Conservation (phyloP, 192 early-diverging fungal genomes). For the Rhizophlyctis rosea region DNA sequence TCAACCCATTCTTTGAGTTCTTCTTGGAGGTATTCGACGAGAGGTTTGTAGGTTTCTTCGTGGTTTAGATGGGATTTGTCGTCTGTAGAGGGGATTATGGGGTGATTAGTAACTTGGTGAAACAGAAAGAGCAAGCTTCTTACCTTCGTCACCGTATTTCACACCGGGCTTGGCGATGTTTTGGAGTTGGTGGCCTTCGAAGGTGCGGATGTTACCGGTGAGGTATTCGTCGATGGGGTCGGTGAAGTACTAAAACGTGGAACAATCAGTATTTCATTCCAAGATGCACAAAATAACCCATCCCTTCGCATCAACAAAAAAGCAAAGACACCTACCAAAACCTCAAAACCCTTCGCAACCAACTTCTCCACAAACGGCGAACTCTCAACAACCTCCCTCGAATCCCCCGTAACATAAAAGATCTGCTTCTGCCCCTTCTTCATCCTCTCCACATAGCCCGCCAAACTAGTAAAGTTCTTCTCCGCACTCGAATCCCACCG, state of each 20-base stretch:
- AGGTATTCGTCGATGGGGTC: conserved; percentile 61
- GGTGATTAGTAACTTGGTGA: conserved; percentile 6
- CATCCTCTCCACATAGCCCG: conserved; percentile 85
- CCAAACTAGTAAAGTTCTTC: conserved; percentile 55
- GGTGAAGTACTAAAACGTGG: conserved; percentile 45
- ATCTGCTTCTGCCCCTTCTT: conserved; percentile 87
- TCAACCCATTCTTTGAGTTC: conserved; percentile 36
- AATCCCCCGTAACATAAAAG: conserved; percentile 75
- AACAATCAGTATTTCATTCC: conserved; percentile 10
- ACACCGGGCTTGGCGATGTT: conserved; percentile 47
- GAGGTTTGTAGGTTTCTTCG: conserved; percentile 45
- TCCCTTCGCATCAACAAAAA: conserved; percentile 46
- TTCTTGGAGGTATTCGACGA: conserved; percentile 40
- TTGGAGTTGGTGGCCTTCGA: conserved; percentile 76
- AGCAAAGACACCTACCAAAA: conserved; percentile 61
- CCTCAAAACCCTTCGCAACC: conserved; percentile 83
- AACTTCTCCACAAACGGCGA: conserved; percentile 93
- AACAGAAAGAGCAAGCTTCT: no score
- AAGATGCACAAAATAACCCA: neutral
- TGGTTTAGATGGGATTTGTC: conserved; percentile 25
- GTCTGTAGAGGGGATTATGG: conserved; percentile 16
- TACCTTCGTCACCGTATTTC: conserved; percentile 55
- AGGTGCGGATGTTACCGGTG: conserved; percentile 40
- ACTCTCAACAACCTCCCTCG: conserved; percentile 64
- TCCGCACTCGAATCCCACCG: conserved; percentile 34